These are phyloP conservation scores for Kluyveromyces starmeri DNA, from an alignment of 805 yeast species.

Conservation along the genomic window DNA sequence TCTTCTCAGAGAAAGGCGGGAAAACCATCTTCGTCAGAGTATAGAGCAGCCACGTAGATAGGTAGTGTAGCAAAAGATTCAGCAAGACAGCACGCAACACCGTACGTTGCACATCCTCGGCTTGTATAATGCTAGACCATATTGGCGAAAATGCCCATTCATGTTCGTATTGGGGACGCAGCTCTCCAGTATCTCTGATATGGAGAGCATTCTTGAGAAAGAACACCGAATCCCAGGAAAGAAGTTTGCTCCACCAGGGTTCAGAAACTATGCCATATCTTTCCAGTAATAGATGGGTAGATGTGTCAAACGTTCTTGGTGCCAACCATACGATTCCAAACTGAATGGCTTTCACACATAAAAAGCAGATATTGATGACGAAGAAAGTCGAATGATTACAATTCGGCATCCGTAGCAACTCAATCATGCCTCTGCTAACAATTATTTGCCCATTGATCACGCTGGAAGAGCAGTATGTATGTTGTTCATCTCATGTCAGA, in stretches of 20 bases:
- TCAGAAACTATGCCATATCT: slow-evolving; percentile 4
- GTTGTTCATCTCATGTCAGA: no score
- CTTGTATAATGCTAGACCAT: slow-evolving; percentile 52
- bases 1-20: slow-evolving; percentile 11
- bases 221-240: slow-evolving; percentile 84
- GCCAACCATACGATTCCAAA: slow-evolving; percentile 18
- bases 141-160: slow-evolving; percentile 80
- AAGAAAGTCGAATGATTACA: not conserved
- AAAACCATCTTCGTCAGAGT: slow-evolving; percentile 36
- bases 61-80: slow-evolving; percentile 44
- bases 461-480: no score
- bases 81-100: slow-evolving; percentile 41
- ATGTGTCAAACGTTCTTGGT: slow-evolving; percentile 24
- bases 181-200: slow-evolving; percentile 24
- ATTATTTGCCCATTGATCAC: no score
- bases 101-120: slow-evolving; percentile 31
- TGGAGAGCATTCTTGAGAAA: slow-evolving; percentile 42
- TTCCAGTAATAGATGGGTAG: slow-evolving; percentile 20
- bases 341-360: slow-evolving; percentile 15
- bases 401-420: no score
- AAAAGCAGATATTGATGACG: slow-evolving; percentile 5
- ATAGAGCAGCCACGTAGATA: slow-evolving; percentile 42
- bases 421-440: no score
- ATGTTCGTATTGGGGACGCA: slow-evolving; percentile 60
- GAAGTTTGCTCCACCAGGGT: slow-evolving; percentile 36